Percentiles rank a stretch among this genome's conserved stretches.
Evolutionary conservation across 441 rosid genomes (phyloP).

Genomic region (Omphalea diandra): DNA sequence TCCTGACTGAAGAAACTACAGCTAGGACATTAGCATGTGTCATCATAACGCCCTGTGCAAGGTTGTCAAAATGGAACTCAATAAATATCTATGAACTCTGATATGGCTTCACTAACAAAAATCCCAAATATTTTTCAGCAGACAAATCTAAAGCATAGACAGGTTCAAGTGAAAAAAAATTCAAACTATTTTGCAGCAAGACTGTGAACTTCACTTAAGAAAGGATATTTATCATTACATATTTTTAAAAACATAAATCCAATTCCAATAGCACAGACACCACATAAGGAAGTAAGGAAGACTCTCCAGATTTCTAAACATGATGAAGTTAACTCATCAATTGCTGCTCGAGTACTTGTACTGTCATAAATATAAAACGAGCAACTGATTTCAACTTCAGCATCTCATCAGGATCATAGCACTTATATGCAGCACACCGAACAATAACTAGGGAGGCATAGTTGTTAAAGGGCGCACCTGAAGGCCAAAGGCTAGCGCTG

Average conservation of each 20-base stretch:
- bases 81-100: conserved; percentile 13
- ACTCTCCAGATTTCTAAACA: not conserved
- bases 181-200: not conserved
- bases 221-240: not conserved
- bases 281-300: conserved; percentile 1
- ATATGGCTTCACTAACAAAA: conserved; percentile 6
- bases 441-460: too few species aligned
- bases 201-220: too few species aligned
- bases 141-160: not conserved
- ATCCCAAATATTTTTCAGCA: conserved; percentile 4
- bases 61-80: conserved; percentile 16
- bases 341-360: not conserved
- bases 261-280: not conserved
- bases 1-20: conserved; percentile 87
- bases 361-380: not conserved
- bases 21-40: conserved; percentile 95
- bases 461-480: too few species aligned
- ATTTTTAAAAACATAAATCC: not conserved
- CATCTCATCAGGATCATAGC: not conserved
- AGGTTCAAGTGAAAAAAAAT: conserved; percentile 2
- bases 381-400: not conserved
- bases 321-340: not conserved
- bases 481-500: too few species aligned
- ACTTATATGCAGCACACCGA: not conserved
- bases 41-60: conserved; percentile 96